Percentiles rank a stretch among this genome's conserved stretches.
phyloP scores from a whole-genome alignment of 257 asterid genomes.

The Solanum corneliomulleri region DNA sequence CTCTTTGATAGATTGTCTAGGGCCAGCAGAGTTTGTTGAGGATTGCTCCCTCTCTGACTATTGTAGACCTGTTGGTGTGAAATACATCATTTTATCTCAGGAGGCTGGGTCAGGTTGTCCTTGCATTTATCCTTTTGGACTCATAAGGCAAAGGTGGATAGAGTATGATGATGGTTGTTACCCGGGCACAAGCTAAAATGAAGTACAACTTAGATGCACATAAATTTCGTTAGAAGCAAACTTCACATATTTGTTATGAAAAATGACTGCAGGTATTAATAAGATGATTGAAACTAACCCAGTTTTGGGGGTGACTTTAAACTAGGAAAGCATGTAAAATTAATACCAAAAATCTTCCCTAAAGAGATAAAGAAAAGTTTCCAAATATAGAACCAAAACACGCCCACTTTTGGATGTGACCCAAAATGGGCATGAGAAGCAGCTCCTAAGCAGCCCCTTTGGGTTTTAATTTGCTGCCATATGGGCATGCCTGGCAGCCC shows the following conservation, averaged over 20 bases:
- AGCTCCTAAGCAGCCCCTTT: background rate
- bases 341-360: background rate
- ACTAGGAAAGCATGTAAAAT: background rate
- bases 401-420: background rate
- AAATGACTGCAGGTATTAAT: background rate
- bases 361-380: background rate
- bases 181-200: background rate
- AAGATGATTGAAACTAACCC: background rate
- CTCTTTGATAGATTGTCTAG: background rate
- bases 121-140: background rate
- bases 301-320: background rate
- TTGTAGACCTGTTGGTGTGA: background rate
- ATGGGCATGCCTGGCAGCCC: background rate
- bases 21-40: background rate
- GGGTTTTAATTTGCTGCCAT: background rate
- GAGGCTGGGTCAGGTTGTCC: background rate
- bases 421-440: background rate
- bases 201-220: background rate
- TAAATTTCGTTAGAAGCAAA: background rate
- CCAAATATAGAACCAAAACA: background rate
- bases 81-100: background rate
- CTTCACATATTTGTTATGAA: background rate
- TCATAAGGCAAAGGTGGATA: background rate
- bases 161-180: background rate
- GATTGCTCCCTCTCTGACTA: background rate